Conservation (phyloP, 306 rosid genomes). For the Medicago ruthenica region DNA sequence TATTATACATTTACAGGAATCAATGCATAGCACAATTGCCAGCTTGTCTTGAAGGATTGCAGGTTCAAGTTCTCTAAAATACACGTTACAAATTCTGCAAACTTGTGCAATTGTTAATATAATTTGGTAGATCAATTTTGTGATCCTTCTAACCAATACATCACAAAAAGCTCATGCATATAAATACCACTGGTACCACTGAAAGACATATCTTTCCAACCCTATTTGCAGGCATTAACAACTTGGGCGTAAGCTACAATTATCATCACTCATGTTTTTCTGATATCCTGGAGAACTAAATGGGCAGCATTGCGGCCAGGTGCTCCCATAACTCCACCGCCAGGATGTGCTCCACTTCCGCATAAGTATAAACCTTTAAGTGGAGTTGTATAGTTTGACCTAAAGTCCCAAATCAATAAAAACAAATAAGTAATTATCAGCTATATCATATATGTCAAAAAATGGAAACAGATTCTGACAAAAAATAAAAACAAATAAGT, state of each 20-base stretch:
- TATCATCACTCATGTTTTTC: constrained; percentile 23
- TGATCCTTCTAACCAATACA: constrained; percentile 5
- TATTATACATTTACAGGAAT: background rate
- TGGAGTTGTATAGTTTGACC: constrained; percentile 89
- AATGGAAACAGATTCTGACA: constrained; percentile 9
- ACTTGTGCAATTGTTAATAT: background rate
- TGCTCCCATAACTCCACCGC: constrained; percentile 98
- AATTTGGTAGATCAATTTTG: background rate
- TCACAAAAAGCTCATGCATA: background rate
- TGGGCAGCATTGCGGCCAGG: constrained; percentile 93
- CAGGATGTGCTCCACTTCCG: constrained; percentile 92
- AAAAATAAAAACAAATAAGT: no score
- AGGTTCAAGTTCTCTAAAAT: constrained; percentile 20
- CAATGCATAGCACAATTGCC: constrained; percentile 5
- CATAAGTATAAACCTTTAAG: constrained; percentile 72
- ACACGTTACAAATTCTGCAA: constrained; percentile 5
- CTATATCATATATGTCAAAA: constrained; percentile 2
- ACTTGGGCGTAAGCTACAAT: background rate
- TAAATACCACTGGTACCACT: constrained; percentile 16
- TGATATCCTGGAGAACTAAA: constrained; percentile 66
- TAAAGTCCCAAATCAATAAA: constrained; percentile 39
- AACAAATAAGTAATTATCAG: constrained; percentile 21
- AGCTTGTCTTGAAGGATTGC: background rate
- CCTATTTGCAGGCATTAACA: constrained; percentile 5
- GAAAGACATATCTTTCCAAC: constrained; percentile 16